These are phyloP conservation scores for Phaeosphaeria sp. DNA, from an alignment of 2,329 filamentous ascomycete genomes.

Conservation along the genomic window DNA sequence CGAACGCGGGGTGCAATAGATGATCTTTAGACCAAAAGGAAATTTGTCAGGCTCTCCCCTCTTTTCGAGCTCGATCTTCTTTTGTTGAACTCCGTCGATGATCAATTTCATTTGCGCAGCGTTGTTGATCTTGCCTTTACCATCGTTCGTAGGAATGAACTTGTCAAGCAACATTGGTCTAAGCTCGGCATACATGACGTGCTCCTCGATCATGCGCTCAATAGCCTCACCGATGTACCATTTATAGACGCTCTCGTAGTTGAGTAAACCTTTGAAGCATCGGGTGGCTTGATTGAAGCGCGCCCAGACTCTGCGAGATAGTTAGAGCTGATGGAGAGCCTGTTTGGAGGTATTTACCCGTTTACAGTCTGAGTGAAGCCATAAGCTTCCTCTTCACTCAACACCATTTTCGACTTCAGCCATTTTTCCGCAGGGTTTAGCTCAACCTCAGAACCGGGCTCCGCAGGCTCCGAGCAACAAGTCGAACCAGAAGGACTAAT, in stretches of 20 bases:
- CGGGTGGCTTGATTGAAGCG: constrained; percentile 73
- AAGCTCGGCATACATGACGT: constrained; percentile 75
- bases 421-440: constrained; percentile 54
- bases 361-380: constrained; percentile 54
- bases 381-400: constrained; percentile 67
- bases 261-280: constrained; percentile 75
- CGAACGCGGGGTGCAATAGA: constrained; percentile 73
- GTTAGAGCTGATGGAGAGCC: background rate
- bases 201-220: constrained; percentile 67
- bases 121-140: constrained; percentile 60
- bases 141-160: constrained; percentile 66
- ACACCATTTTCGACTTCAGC: constrained; percentile 68
- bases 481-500: constrained; percentile 8
- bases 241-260: constrained; percentile 68
- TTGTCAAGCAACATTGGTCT: constrained; percentile 74
- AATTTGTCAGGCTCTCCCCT: constrained; percentile 55
- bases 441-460: constrained; percentile 11
- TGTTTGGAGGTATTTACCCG: constrained; percentile 55
- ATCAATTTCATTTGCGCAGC: constrained; percentile 61
- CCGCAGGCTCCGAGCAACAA: constrained; percentile 25
- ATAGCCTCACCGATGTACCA: constrained; percentile 67
- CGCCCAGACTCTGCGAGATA: constrained; percentile 54
- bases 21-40: constrained; percentile 69
- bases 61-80: constrained; percentile 51
- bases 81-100: constrained; percentile 57